phyloP scores from a whole-genome alignment of 148 eudicot genomes.

The Suaeda aralocaspica region DNA sequence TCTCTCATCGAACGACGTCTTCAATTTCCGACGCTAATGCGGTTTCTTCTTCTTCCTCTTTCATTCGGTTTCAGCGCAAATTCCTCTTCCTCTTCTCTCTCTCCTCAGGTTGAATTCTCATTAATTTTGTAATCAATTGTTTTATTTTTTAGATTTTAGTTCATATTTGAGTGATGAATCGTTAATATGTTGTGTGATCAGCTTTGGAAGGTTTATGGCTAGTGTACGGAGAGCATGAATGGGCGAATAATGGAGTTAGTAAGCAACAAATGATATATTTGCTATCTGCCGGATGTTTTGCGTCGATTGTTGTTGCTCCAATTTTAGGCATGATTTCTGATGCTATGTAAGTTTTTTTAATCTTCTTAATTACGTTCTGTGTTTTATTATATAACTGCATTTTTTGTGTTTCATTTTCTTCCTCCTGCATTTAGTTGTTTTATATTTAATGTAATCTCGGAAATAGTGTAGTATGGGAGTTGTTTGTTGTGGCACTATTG shows the following conservation, averaged over 20 bases:
- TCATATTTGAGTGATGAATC: neutral
- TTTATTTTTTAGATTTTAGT: neutral
- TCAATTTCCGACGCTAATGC: constrained; percentile 27
- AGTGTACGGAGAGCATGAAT: constrained; percentile 74
- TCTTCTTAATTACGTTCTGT: neutral
- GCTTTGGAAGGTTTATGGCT: constrained; percentile 72
- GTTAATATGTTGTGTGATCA: constrained; percentile 20
- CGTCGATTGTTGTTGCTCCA: constrained; percentile 50
- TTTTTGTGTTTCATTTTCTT: too few species aligned
- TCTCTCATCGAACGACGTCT: constrained; percentile 27
- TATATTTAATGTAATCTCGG: too few species aligned
- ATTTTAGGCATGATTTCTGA: constrained; percentile 71
- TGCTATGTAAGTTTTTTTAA: constrained; percentile 51
- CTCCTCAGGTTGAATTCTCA: constrained; percentile 48
- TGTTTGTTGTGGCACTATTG: too few species aligned
- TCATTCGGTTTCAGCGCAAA: constrained; percentile 50
- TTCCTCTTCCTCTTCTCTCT: constrained; percentile 63
- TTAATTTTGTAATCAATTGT: neutral
- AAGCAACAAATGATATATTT: constrained; percentile 53
- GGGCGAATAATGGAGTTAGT: constrained; percentile 40
- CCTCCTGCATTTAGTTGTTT: too few species aligned
- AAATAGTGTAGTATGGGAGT: too few species aligned
- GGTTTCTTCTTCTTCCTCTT: constrained; percentile 44
- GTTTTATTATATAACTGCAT: neutral
- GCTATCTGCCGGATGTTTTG: constrained; percentile 54